Base-by-base conservation (phyloP, 345 rosid genomes). In the Eutrema yunnanense region DNA sequence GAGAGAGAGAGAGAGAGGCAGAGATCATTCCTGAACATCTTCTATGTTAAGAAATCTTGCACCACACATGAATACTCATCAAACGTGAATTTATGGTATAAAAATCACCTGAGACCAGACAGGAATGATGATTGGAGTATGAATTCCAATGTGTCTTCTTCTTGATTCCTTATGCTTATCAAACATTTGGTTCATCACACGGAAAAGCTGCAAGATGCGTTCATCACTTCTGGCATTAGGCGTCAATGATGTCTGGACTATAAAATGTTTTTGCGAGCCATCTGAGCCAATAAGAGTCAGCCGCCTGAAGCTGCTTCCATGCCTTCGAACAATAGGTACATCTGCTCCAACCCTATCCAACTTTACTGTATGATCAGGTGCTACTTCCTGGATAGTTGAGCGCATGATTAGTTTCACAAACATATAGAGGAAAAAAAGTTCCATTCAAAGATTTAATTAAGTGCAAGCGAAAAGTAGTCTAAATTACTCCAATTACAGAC, bases 221-320 rank as follows among this genome's bases (percentile, higher is more conserved):
- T 96, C 98, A 77, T 92, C 98, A 68, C 99, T 96, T 78, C 97
- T 82, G 61, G 99, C 99, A 81, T 92, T 96, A 79, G 98, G 99
- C 11, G 99, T 90, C 87, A 96, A 82, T 71, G 99, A 96, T 46
- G 99, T 96, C 84, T 92, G 99, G 65, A 96, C 98, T 80, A 92
- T 90, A 75, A 96, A 96, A 78, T 92, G 98, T 37, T 87, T 84
- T 62, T 92, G 97, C 42, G 98, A 92, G 71, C 99, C 99, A 82
- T 96, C 98, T 19, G 98, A 96, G 56, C 97, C 99, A 60, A 95
- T 92, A 50, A 95, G 82, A 42, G 98, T 92, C 85, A 95, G 75
- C 50, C 98, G 97, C 61, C 98, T 82, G 86, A 95, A 95, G 72
- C 99, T 95, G 84, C 98, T 95, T 74, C 98, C 99, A 83, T 95